Base-by-base conservation (phyloP, 108 stramenopile species). In the Cyclotella kingstonii region DNA sequence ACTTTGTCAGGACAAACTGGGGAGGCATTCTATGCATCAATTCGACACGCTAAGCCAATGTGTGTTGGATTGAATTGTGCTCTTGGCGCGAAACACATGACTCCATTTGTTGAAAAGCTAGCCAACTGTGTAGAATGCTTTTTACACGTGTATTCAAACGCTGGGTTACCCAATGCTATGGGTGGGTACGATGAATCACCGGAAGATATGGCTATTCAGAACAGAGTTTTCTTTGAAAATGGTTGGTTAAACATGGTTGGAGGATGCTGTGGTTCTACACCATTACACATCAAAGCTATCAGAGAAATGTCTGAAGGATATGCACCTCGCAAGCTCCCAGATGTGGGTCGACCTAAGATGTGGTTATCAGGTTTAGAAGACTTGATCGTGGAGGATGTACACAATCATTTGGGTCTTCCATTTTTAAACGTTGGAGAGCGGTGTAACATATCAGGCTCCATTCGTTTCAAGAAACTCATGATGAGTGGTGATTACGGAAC, bases 11-110 rank as follows among this genome's bases (percentile, higher is more conserved):
- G 98, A 9, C 98, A 99, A 77, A 99, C 98, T 23, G 93, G 90
- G 35, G 95, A 98, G 86, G 98, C 94, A 6, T 98, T 98, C 68
- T 98, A 97, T 68, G 94, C 87, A 17, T 96, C 94, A 25, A 87
- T 98, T 63, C 91, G 96, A 28, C 98, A 98, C 66, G 82, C 88
- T 60, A 97, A 91, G 89, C 98, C 98, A 14, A 96, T 98, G 90
- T 96, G 96, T 77, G 93, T 98, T 17, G 98, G 98, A 31, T 77
- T 98, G 80, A 98, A 98, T 84, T 98, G 98, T 73, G 98, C 98
- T 21, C 81, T 98, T 31, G 98, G 98, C 14, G 98, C 98, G 14
- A 60, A 82, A 60, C 96, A 97, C 78, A 98, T 98, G 98, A 60
- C 59, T 31, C 98, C 98, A 5, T 98, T 98, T 67, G 82, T 98